phyloP scores from a whole-genome alignment of 1,139 yeast species.

The Yamadazyma songkhlaensis region DNA sequence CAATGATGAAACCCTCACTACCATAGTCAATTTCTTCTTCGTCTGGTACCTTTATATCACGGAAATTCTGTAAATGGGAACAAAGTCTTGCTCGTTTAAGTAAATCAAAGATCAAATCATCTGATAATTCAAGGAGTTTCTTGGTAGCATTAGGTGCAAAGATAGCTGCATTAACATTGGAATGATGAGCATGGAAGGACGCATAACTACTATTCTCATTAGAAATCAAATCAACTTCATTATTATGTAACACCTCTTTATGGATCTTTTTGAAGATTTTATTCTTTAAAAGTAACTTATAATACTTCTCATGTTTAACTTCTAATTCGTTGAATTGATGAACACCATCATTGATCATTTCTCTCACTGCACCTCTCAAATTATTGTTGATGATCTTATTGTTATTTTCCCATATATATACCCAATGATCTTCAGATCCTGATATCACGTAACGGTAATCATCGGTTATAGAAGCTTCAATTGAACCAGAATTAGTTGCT shows the following conservation, averaged over 20 bases:
- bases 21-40: constrained; percentile 9
- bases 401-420: constrained; percentile 65
- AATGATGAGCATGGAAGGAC: constrained; percentile 74
- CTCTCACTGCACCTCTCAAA: constrained; percentile 32
- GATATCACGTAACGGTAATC: constrained; percentile 50
- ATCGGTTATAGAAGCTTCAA: constrained; percentile 63
- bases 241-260: constrained; percentile 20
- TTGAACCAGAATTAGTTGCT: constrained; percentile 64
- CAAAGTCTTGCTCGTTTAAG: constrained; percentile 25
- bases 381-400: constrained; percentile 40
- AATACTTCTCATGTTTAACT: constrained; percentile 29
- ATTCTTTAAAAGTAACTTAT: constrained; percentile 26
- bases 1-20: constrained; percentile 48
- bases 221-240: constrained; percentile 29
- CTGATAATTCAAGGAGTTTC: constrained; percentile 63
- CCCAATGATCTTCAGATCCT: constrained; percentile 70
- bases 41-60: constrained; percentile 2
- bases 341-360: constrained; percentile 34
- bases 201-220: constrained; percentile 55
- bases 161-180: constrained; percentile 69
- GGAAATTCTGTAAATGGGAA: background rate
- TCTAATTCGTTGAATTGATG: constrained; percentile 31
- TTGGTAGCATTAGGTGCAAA: constrained; percentile 79
- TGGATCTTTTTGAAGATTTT: constrained; percentile 29
- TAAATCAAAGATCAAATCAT: constrained; percentile 75